Conservation (phyloP, 495 filamentous ascomycete genomes). For the Amorphotheca resinae region DNA sequence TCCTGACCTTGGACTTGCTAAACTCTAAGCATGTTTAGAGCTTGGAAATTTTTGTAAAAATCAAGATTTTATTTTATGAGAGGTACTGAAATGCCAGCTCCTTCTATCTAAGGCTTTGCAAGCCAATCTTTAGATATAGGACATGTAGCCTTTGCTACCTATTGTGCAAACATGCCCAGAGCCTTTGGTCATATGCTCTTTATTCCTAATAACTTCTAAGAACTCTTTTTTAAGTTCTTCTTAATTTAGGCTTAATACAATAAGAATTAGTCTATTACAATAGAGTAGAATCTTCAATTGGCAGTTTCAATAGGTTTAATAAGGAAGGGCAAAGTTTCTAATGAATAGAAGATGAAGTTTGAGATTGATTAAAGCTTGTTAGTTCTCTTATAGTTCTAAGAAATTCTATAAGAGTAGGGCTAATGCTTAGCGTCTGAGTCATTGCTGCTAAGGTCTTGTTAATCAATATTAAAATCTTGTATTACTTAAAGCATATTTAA, state of each 20-base stretch:
- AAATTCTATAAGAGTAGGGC: no score
- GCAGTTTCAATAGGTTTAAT: no score
- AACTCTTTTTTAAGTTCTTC: no score
- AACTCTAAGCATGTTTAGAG: not conserved
- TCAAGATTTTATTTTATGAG: not conserved
- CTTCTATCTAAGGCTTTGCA: not conserved
- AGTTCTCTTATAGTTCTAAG: no score
- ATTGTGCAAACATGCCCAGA: slow-evolving; percentile 1
- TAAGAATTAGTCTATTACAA: no score
- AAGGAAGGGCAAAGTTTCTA: no score
- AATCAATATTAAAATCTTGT: no score
- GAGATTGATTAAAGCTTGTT: not conserved
- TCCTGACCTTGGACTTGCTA: not conserved
- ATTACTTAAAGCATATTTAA: no score
- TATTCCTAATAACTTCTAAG: not conserved
- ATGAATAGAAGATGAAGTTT: not conserved
- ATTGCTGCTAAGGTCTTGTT: no score
- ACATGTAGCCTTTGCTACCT: not conserved
- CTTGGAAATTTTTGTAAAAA: not conserved
- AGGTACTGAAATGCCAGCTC: not conserved
- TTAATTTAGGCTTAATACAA: no score
- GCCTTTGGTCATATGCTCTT: not conserved
- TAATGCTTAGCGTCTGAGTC: no score
- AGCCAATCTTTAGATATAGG: not conserved
- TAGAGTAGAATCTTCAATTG: no score